Evolutionary conservation across 2,329 filamentous ascomycete species (phyloP).

Genomic region (Ophiocordyceps camponoti-leonardi): DNA sequence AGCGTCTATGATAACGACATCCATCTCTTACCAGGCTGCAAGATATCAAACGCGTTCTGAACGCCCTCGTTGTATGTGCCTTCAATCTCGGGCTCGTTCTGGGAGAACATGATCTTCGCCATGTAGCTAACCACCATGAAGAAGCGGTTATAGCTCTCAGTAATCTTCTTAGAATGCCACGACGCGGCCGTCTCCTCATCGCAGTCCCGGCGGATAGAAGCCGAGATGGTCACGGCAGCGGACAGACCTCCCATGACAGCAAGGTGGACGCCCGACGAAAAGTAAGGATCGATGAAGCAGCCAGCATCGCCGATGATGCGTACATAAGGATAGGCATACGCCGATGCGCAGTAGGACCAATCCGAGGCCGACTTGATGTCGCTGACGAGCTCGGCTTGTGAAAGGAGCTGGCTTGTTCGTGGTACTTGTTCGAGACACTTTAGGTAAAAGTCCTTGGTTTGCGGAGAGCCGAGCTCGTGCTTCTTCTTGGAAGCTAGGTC

Average conservation of each 20-base stretch:
- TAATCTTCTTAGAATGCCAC: conserved; percentile 26
- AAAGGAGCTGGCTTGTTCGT: conserved; percentile 11
- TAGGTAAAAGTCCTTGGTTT: conserved; percentile 24
- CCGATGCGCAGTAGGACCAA: conserved; percentile 26
- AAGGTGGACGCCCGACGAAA: conserved; percentile 29
- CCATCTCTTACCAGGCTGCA: conserved; percentile 22
- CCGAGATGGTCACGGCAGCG: conserved; percentile 25
- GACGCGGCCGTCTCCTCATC: conserved; percentile 16
- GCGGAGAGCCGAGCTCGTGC: conserved; percentile 14
- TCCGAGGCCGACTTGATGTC: conserved; percentile 25
- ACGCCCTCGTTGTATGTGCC: conserved; percentile 24
- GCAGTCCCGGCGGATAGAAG: conserved; percentile 18
- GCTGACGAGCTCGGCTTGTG: conserved; percentile 13
- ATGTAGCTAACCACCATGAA: conserved; percentile 14
- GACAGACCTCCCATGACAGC: conserved; percentile 24
- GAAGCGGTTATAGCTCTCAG: conserved; percentile 29
- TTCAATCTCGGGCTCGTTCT: conserved; percentile 19
- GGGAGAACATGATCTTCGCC: conserved; percentile 23
- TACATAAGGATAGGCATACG: conserved; percentile 19
- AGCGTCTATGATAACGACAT: no score
- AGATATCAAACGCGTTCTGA: conserved; percentile 22
- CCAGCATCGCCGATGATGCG: conserved; percentile 28
- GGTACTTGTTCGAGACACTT: conserved; percentile 16
- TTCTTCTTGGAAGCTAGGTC: no score
- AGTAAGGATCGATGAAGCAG: conserved; percentile 30